These are phyloP conservation scores for Rhynchosporium secalis DNA, from an alignment of 2,329 filamentous ascomycete species.

Conservation along the genomic window DNA sequence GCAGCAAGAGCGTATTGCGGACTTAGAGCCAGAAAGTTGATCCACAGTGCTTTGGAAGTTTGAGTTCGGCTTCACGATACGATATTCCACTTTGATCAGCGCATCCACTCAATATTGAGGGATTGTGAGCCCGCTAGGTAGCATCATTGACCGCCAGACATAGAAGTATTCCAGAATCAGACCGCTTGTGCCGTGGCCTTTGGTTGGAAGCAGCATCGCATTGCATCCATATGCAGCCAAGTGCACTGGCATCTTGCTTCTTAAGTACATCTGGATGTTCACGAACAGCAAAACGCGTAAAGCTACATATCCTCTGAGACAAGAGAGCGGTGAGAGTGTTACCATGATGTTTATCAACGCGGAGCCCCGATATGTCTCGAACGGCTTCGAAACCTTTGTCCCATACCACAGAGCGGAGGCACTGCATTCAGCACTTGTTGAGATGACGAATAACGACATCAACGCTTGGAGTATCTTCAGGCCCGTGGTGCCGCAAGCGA, in stretches of 20 bases:
- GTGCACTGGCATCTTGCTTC: conserved; percentile 24
- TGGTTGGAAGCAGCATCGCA: conserved; percentile 27
- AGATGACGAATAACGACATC: conserved; percentile 38
- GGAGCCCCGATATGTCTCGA: conserved; percentile 35
- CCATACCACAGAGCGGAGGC: conserved; percentile 27
- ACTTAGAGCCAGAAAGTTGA: conserved; percentile 1
- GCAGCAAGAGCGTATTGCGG: not conserved
- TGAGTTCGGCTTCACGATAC: not conserved
- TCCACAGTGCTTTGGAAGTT: not conserved
- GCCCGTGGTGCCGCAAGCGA: conserved; percentile 25
- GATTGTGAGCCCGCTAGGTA: not conserved
- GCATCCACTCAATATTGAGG: not conserved
- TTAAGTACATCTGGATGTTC: conserved; percentile 28
- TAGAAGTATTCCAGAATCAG: conserved; percentile 17
- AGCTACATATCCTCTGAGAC: conserved; percentile 28
- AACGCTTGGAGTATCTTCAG: conserved; percentile 35
- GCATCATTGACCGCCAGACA: not conserved
- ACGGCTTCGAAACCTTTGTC: conserved; percentile 37
- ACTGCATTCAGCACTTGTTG: conserved; percentile 33
- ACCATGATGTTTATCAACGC: conserved; percentile 38
- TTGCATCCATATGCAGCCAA: conserved; percentile 24
- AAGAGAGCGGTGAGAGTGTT: conserved; percentile 35
- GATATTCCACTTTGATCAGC: not conserved
- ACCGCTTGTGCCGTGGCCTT: conserved; percentile 18
- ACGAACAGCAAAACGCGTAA: conserved; percentile 31